Evolutionary conservation across 176 grass and related monocot species (phyloP).

Genomic region (Phoenix roebelenii): DNA sequence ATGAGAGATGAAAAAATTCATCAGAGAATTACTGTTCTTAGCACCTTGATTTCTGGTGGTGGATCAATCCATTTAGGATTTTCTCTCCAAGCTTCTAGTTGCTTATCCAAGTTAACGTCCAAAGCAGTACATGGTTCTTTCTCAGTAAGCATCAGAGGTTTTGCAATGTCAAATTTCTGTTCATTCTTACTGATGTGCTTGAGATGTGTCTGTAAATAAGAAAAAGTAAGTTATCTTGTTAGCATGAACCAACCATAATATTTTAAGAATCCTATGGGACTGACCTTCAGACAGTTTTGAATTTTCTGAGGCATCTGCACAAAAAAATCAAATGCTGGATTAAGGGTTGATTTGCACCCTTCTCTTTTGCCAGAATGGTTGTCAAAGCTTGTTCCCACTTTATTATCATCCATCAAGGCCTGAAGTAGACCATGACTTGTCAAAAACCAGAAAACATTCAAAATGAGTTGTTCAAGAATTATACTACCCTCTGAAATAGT

Average conservation of each 20-base stretch:
- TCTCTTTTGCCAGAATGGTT: slow-evolving; percentile 1
- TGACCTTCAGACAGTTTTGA: slow-evolving; percentile 18
- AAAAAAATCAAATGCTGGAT: slow-evolving; percentile 16
- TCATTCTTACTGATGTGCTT: slow-evolving; percentile 32
- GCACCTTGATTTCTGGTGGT: slow-evolving; percentile 68
- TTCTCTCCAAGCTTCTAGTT: slow-evolving; percentile 61
- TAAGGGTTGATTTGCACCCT: background rate
- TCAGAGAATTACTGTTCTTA: background rate
- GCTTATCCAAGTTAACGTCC: slow-evolving; percentile 54
- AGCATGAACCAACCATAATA: background rate
- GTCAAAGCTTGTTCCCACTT: background rate
- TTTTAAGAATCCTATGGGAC: background rate
- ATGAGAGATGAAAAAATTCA: background rate
- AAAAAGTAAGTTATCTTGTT: background rate
- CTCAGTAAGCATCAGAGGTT: slow-evolving; percentile 7
- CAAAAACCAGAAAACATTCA: no score
- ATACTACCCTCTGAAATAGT: no score
- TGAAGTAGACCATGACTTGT: no score
- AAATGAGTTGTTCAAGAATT: no score
- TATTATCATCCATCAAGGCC: no score
- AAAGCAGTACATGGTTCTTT: slow-evolving; percentile 17
- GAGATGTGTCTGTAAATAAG: slow-evolving; percentile 42
- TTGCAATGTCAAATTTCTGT: slow-evolving; percentile 2
- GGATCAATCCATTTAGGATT: slow-evolving; percentile 62
- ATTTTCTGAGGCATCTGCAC: slow-evolving; percentile 14